phyloP scores from a whole-genome alignment of 179 eudicot genomes.

The Sideroxylon spinosum region DNA sequence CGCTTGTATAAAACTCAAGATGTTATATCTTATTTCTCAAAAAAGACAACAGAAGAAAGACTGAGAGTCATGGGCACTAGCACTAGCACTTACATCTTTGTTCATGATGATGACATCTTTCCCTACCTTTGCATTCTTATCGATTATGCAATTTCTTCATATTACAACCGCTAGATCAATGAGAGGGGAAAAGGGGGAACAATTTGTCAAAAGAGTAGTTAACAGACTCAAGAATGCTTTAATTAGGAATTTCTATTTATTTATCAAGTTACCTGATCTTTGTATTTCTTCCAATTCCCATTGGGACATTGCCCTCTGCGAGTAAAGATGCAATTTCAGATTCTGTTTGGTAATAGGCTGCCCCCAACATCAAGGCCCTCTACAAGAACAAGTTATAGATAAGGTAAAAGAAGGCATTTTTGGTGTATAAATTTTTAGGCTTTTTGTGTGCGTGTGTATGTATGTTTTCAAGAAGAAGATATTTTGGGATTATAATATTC shows the following conservation, averaged over 20 bases:
- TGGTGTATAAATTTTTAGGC: background rate
- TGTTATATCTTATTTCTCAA: background rate
- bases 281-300: constrained; percentile 63
- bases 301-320: constrained; percentile 61
- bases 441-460: background rate
- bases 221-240: too few species aligned
- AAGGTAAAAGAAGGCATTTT: background rate
- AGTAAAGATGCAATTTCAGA: constrained; percentile 56
- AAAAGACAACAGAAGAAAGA: too few species aligned
- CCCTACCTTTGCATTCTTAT: constrained; percentile 69
- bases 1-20: background rate
- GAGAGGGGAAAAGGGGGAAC: too few species aligned
- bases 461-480: background rate
- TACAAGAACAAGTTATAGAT: constrained; percentile 13
- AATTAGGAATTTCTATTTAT: background rate
- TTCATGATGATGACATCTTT: constrained; percentile 54
- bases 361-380: constrained; percentile 71
- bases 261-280: constrained; percentile 42
- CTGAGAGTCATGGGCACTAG: background rate
- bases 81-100: constrained; percentile 49
- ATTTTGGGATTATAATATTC: background rate
- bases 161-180: background rate
- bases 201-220: too few species aligned
- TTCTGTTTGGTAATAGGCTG: constrained; percentile 69
- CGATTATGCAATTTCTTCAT: constrained; percentile 60